Conservation (phyloP, 768 basidiomycete genomes). For the Rhizopogon sp. region DNA sequence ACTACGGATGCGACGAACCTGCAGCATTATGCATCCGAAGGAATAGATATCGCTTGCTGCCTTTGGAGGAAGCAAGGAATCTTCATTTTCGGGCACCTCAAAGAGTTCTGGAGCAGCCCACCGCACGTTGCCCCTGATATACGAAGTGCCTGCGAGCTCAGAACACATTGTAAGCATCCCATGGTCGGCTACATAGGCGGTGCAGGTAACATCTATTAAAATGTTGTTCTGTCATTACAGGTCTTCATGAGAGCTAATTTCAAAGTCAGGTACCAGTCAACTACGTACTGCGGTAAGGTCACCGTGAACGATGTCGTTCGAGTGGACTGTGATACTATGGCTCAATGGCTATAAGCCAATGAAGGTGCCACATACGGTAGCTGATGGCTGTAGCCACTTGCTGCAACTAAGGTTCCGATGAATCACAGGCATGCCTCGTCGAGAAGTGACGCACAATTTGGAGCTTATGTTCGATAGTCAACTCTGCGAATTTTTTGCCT, state of each 20-base stretch:
- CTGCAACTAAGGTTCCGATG: background rate
- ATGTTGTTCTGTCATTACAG: background rate
- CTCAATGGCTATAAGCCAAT: background rate
- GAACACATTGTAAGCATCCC: constrained; percentile 6
- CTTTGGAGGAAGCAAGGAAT: background rate
- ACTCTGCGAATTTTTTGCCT: constrained; percentile 2
- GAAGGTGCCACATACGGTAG: constrained; percentile 8
- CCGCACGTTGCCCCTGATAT: background rate
- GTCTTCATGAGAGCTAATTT: background rate
- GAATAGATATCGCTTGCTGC: background rate
- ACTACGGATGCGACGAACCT: background rate
- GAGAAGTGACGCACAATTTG: constrained; percentile 10
- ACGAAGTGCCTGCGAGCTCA: background rate
- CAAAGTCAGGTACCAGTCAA: background rate
- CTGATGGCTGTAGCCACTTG: constrained; percentile 13
- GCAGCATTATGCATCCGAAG: constrained; percentile 1
- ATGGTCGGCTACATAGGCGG: background rate
- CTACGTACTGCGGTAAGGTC: constrained; percentile 26
- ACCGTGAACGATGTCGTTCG: background rate
- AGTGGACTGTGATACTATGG: background rate
- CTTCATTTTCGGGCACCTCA: background rate
- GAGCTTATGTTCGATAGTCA: constrained; percentile 1
- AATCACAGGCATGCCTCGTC: background rate
- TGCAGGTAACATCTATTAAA: background rate
- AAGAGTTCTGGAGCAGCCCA: constrained; percentile 1